These are phyloP conservation scores for Tuber brumale DNA, from an alignment of 495 filamentous ascomycete genomes.

Conservation along the genomic window DNA sequence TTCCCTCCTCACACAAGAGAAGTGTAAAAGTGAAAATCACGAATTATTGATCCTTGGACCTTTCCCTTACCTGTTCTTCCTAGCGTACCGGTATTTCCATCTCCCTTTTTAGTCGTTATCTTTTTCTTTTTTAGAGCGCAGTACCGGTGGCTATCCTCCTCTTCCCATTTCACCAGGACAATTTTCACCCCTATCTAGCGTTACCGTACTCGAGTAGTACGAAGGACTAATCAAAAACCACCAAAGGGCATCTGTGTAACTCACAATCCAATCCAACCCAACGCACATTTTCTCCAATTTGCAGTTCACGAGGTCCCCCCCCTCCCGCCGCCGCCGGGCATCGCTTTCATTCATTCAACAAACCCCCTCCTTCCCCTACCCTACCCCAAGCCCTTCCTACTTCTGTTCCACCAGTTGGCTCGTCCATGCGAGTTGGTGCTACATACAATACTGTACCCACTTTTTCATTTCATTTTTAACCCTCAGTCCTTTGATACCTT, in stretches of 20 bases:
- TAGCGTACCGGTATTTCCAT: neutral
- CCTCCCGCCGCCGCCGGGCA: neutral
- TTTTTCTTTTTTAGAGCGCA: neutral
- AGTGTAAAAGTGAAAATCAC: neutral
- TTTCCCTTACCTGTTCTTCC: neutral
- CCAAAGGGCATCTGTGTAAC: neutral
- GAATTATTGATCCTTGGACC: neutral
- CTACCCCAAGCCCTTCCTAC: neutral
- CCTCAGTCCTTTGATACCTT: neutral
- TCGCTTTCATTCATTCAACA: neutral
- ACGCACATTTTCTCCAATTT: neutral
- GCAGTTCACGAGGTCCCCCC: neutral
- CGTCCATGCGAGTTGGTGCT: neutral
- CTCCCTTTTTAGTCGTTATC: neutral
- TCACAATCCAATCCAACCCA: neutral
- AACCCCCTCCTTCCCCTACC: neutral
- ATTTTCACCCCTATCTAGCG: neutral
- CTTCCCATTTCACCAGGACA: neutral
- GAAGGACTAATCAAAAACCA: neutral
- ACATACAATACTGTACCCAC: neutral
- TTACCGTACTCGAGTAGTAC: neutral
- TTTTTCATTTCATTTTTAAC: neutral
- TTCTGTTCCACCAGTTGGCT: neutral
- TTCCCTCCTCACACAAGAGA: neutral
- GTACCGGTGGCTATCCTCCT: neutral